Base-by-base conservation (phyloP, 106 monocot genomes). In the Gastrodia elata region DNA sequence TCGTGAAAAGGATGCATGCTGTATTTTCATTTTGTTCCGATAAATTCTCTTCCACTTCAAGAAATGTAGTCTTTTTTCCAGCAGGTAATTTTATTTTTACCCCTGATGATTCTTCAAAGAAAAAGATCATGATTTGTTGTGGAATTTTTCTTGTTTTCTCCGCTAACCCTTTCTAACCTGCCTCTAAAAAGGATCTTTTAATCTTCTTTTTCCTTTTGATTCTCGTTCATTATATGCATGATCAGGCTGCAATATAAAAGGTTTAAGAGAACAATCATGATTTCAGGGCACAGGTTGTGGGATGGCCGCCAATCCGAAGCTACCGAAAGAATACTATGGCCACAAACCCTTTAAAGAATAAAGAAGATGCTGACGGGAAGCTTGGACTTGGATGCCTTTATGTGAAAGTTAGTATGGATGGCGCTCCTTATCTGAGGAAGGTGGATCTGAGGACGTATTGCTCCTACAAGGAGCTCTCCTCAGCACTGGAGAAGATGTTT, bases 351-450 rank as follows among this genome's bases (percentile, higher is more conserved):
- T 79, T 81, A 1, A 89, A 89, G 68, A 83, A 81, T 49, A 81
- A 78, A 58, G 78, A 81, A 49, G 81, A 82, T 35, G 76, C 32
- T 14, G 83, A 85, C 2, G 83, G 76, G 30, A 85, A 83, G 41
- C 73, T 78, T 41, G 78, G 70, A 8, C 10, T 39, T 6, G 83
- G 85, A 8, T 83, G 81, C 49, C 79, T 89, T 38, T 89, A 83
- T 72, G 83, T 85, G 6, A 89, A 89, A 68, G 89, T 89, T 39
- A 89, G 89, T 72, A 85, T 89, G 89, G 83, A 89, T 76, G 89
- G 89, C 56, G 89, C 89, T 14, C 89, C 89, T 0, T 89, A 85
- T 39, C 74, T 89, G 41, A 80, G 85, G 77, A 89, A 89, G 38
- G 83, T 89, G 27, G 81, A 85, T 34, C 85, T 85, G 36, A 89